Percentiles rank a stretch among this genome's conserved stretches.
Conservation (phyloP, 2,329 filamentous ascomycete genomes). For the Peltaster fructicola region DNA sequence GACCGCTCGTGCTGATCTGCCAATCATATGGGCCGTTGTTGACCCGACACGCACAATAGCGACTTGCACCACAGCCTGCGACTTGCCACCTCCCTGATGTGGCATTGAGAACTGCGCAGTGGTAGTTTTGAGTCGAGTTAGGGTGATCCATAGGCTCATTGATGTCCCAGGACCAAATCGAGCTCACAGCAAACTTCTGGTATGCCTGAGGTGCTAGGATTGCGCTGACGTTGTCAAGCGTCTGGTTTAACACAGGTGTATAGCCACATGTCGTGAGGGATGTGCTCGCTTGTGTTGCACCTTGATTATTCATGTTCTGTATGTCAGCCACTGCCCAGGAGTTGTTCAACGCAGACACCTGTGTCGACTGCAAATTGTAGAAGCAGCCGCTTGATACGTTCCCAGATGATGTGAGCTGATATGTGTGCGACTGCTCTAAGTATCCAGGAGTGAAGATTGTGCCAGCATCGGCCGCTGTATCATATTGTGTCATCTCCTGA, state of each 20-base stretch:
- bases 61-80: conserved; percentile 34
- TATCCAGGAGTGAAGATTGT: conserved; percentile 34
- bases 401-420: conserved; percentile 22
- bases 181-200: conserved; percentile 30
- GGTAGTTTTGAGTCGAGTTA: conserved; percentile 15
- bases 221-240: conserved; percentile 35
- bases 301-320: too few relatives aligned
- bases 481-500: conserved; percentile 37
- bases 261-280: conserved; percentile 40
- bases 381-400: conserved; percentile 36
- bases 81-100: conserved; percentile 40
- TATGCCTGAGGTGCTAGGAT: conserved; percentile 31
- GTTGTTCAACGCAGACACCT: conserved; percentile 29
- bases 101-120: conserved; percentile 38
- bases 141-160: conserved; percentile 30
- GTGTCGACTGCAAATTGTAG: conserved; percentile 25
- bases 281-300: conserved; percentile 1
- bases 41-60: conserved; percentile 40
- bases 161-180: conserved; percentile 43
- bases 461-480: conserved; percentile 32
- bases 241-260: conserved; percentile 39
- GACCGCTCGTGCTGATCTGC: conserved; percentile 29
- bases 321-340: conserved; percentile 32
- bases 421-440: conserved; percentile 21
- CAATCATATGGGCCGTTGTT: conserved; percentile 38